These are phyloP conservation scores for Fagopyrum tataricum DNA, from an alignment of 148 eudicot species.

Conservation along the genomic window DNA sequence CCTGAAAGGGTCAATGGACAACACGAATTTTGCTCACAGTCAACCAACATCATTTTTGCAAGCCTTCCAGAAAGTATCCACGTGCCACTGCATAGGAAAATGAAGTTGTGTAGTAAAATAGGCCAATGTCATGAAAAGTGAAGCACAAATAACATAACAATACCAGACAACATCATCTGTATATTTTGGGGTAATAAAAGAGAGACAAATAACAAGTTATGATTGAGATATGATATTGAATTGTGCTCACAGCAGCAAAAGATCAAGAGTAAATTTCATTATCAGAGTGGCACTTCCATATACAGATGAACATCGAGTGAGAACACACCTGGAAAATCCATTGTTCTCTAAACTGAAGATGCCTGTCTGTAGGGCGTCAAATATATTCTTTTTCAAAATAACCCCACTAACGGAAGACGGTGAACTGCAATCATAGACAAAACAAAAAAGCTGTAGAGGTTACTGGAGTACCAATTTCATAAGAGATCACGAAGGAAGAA, in stretches of 20 bases:
- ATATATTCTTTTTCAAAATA: constrained; percentile 55
- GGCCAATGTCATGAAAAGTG: neutral
- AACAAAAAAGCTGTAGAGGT: neutral
- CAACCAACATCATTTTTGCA: constrained; percentile 78
- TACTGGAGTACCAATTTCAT: neutral
- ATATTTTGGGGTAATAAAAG: neutral
- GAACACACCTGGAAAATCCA: constrained; percentile 58
- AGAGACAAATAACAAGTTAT: neutral
- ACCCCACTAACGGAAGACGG: constrained; percentile 60
- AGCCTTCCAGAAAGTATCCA: constrained; percentile 91
- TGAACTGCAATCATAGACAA: constrained; percentile 40
- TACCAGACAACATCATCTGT: neutral
- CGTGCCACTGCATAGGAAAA: constrained; percentile 42
- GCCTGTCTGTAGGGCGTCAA: constrained; percentile 56
- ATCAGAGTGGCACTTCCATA: neutral
- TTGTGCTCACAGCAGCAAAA: neutral
- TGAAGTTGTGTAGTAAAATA: neutral
- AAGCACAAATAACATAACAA: neutral
- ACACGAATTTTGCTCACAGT: constrained; percentile 62
- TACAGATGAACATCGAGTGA: neutral
- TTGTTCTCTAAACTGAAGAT: constrained; percentile 37
- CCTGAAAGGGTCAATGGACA: constrained; percentile 88
- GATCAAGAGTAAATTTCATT: neutral
- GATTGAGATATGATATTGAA: neutral
- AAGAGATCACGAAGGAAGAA: neutral